Base-by-base conservation (phyloP, 306 rosid genomes). In the Biancaea sappan region DNA sequence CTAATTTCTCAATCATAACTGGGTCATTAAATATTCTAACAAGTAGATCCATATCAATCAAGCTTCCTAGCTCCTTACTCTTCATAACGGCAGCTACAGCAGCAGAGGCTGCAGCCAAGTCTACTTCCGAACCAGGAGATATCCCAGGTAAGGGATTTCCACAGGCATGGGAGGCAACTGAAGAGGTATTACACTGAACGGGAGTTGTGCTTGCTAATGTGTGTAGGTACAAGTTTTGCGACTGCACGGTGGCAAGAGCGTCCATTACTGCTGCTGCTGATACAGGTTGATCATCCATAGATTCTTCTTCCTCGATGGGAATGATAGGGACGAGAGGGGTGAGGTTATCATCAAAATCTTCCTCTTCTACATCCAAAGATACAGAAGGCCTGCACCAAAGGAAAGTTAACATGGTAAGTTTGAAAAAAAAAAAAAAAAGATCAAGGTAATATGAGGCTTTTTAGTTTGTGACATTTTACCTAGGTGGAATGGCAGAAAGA, bases 221-320 rank as follows among this genome's bases (percentile, higher is more conserved):
- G 69, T 54, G 44, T 44, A 73, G 78, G 48, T 75, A 50, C 69
- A 63, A 62, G 54, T 64, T 53, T 28, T 70, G 82, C 41, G 61
- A 73, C 74, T 58, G 73, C 37, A 76, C 72, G 66, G 75, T 46
- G 24, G 64, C 46, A 41, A 46, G 67, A 52, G 69, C 35, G 51
- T 67, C 72, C 54, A 14, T 75, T 50, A 31, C 53, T 15, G 26
- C 48, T n/a, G 68, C 77, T 29, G 40, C 12, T 50, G n/a, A 5
- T 54, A 82, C 72, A 34, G 80, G 67, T 1, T 73, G 79, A 32
- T 64, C 12, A 44, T 81, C 78, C 67, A 16, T 71, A 6, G 66
- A 22, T 48, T 85, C 87, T 37, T 78, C 86, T 76, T 92, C 91
- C 79, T 93, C 98, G 52, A 84, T 83, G 14, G 97, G 93, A 80